Evolutionary conservation across 179 eudicot species (phyloP), one percentile per base, ranked within the genome.

Genomic region (Beta corolliflora): DNA sequence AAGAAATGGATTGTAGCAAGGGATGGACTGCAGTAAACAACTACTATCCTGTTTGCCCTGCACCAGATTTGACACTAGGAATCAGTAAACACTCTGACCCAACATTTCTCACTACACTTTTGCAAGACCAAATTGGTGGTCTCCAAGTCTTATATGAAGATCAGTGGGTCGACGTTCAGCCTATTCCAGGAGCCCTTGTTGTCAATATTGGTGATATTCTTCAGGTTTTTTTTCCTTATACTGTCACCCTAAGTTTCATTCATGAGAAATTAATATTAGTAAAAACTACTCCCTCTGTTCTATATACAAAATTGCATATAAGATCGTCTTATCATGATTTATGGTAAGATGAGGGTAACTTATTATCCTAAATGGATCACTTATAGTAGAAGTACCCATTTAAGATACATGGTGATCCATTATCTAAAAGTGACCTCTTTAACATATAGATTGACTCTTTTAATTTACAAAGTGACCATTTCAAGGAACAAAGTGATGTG

Each of bases 21-120:
- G 80, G 78, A 36, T 79, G 83, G 85, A 23, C 48, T 60, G 41
- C 54, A 54, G 45, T 76, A 23, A 31, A 48, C 58, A 85, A 79
- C 48, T 81, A 85, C 71, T 85, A 85, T 70, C 87, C 87, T 9
- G 78, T 85, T n/a, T 85, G 87, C 60, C 87, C 85, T 7, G 78
- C 58, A n/a, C 87, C 87, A 46, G 81, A 82, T n/a, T 8, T 82
- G 41, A 79, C 84, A n/a, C 14, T 84, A 52, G 86, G 86, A 21
- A 23, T 48, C 1, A 70, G 10, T 14, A 81, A 81, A 23, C 86
- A 84, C 70, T 9, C 75, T 10, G 86, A 84, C 73, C 66, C 84
- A 0, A 2, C 84, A 3, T 77, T 81, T 70, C 21, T 84, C 31
- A 84, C 86, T 23, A 15, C 80, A 41, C 83, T 83, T 53, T n/a